Evolutionary conservation across 1,284 basidiomycete species (phyloP), one percentile per base, ranked within the genome.

Genomic region (Fistulina hepatica): DNA sequence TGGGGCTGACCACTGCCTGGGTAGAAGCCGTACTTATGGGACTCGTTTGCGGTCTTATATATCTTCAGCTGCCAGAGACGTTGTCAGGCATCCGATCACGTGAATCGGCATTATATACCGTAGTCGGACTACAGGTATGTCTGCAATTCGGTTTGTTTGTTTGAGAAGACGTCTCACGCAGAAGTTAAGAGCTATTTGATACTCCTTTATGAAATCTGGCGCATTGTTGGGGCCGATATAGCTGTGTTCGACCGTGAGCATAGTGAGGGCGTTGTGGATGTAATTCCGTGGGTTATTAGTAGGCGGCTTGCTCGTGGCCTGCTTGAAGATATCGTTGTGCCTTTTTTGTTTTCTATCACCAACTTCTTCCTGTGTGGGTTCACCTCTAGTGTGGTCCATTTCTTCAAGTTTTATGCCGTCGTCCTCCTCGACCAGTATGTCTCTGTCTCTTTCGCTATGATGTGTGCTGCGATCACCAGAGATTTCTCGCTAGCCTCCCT

Each of bases 211-310:
- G 44, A 46, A 21, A 37, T 41, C 17, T 48, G 41, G 19, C 47
- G 44, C 8, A 31, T 44, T 13, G 40, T 45, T 5, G 40, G 40
- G 19, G 37, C 39, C 19, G 36, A 40, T n/a, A 33, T 70, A 12
- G 49, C 63, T 39, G 57, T 68, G 32, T 70, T 70, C 37, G 67
- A 70, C 44, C 59, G 67, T 6, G 66, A 70, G 43, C 54, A 58
- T 17, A 64, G 65, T 38, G 65, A 65, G 41, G 46, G 54, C 11
- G 32, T 46, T 27, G 31, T 42, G 19, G 36, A 28, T 19, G 38
- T 44, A 12, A 21, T 43, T 15, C 34, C 41, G 4, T 45, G 47
- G 42, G 30, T 47, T 11, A 26, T 46, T 11, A 33, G 31, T 15
- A 33, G 42, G 20, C 37, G 42, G 21, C 23, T 45, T 23, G 39